A percentile compares a stretch with the other conserved stretches of the same genome.
These are phyloP conservation scores for Diaporthe sp. DNA, from an alignment of 2,329 filamentous ascomycete genomes.

Conservation along the genomic window DNA sequence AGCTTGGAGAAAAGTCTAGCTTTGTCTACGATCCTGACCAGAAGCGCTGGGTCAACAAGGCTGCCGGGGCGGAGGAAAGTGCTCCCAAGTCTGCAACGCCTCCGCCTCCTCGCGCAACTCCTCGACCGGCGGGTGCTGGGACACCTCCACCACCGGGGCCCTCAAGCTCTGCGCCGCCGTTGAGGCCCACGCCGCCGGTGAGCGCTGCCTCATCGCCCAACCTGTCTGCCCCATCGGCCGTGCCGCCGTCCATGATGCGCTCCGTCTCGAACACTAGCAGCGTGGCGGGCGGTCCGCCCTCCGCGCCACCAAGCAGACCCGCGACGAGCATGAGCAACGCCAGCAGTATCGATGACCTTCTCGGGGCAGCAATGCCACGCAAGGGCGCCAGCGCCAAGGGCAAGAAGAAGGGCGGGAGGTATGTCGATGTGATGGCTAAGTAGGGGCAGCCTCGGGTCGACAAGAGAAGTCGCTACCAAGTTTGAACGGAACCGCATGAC, in stretches of 20 bases:
- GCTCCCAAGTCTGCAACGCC: slow-evolving; percentile 76
- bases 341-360: slow-evolving; percentile 93
- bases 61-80: slow-evolving; percentile 76
- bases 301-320: slow-evolving; percentile 76
- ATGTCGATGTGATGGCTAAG: slow-evolving; percentile 96
- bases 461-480: not conserved
- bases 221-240: slow-evolving; percentile 49
- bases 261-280: slow-evolving; percentile 63
- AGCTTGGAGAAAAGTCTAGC: slow-evolving; percentile 91
- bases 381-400: slow-evolving; percentile 76
- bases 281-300: slow-evolving; percentile 52
- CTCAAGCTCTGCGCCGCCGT: slow-evolving; percentile 31
- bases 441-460: slow-evolving; percentile 45
- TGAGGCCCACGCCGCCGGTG: slow-evolving; percentile 38
- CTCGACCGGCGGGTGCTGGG: slow-evolving; percentile 64
- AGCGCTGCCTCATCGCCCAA: slow-evolving; percentile 38
- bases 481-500: slow-evolving; percentile 1
- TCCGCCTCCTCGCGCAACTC: slow-evolving; percentile 78
- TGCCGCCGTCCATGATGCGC: slow-evolving; percentile 59
- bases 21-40: slow-evolving; percentile 97
- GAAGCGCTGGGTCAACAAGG: slow-evolving; percentile 99
- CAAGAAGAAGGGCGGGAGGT: slow-evolving; percentile 82
- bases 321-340: slow-evolving; percentile 88
- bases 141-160: slow-evolving; percentile 65
- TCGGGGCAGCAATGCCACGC: slow-evolving; percentile 80